Conservation (phyloP, 2,329 filamentous ascomycete genomes). For the Microdochium nivale region DNA sequence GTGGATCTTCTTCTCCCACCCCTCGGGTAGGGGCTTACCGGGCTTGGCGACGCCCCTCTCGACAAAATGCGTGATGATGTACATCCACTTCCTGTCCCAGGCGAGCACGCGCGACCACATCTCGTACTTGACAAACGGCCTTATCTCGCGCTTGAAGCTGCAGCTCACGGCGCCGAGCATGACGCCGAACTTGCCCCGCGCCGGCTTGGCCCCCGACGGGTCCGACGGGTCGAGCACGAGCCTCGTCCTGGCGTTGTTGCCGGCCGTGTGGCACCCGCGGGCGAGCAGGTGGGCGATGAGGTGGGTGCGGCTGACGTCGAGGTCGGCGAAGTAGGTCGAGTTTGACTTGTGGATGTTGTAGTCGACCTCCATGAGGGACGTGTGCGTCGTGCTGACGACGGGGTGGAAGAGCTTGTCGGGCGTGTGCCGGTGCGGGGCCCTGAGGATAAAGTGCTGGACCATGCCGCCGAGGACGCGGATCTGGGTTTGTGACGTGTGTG, state of each 20-base stretch:
- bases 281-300: slow-evolving; percentile 63
- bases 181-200: slow-evolving; percentile 48
- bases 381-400: slow-evolving; percentile 56
- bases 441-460: slow-evolving; percentile 42
- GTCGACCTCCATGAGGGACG: slow-evolving; percentile 70
- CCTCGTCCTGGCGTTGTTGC: slow-evolving; percentile 36
- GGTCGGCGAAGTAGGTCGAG: slow-evolving; percentile 79
- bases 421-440: slow-evolving; percentile 36
- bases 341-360: slow-evolving; percentile 81
- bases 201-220: slow-evolving; percentile 24
- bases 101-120: slow-evolving; percentile 62
- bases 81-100: slow-evolving; percentile 80
- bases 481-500: slow-evolving; percentile 22
- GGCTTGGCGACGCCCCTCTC: slow-evolving; percentile 50
- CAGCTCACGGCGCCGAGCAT: slow-evolving; percentile 67
- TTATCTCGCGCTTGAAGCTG: slow-evolving; percentile 66
- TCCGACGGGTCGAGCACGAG: slow-evolving; percentile 43
- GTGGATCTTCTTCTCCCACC: slow-evolving; percentile 56
- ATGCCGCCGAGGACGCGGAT: slow-evolving; percentile 51
- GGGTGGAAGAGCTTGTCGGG: slow-evolving; percentile 66
- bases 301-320: slow-evolving; percentile 76
- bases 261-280: slow-evolving; percentile 44
- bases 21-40: slow-evolving; percentile 20
- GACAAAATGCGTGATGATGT: slow-evolving; percentile 67
- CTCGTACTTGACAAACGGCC: slow-evolving; percentile 60